Percentiles rank a stretch among this genome's conserved stretches.
Evolutionary conservation across 1,284 basidiomycete genomes (phyloP).

Genomic region (Trametes pubescens): DNA sequence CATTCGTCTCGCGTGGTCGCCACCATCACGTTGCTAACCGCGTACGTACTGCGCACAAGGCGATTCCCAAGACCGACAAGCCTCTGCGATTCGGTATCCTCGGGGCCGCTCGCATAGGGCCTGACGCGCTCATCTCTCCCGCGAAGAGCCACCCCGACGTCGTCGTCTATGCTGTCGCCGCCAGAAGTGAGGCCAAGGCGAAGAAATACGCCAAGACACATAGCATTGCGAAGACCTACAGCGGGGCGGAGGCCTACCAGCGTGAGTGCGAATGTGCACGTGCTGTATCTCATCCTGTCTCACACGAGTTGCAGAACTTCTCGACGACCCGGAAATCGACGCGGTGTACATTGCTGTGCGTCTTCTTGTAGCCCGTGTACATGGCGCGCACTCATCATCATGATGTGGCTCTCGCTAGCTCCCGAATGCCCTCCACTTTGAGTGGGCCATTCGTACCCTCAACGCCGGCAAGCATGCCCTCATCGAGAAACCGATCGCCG

Average conservation of each 20-base stretch:
- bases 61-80: background rate
- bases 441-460: slow-evolving; percentile 81
- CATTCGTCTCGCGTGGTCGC: background rate
- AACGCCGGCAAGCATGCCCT: slow-evolving; percentile 76
- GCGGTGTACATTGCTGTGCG: slow-evolving; percentile 70
- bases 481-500: slow-evolving; percentile 71
- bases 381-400: background rate
- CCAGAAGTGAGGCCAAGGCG: slow-evolving; percentile 60
- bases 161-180: slow-evolving; percentile 67
- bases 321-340: slow-evolving; percentile 69
- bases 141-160: slow-evolving; percentile 66
- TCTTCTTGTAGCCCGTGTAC: background rate
- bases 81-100: slow-evolving; percentile 65
- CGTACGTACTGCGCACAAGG: background rate
- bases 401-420: slow-evolving; percentile 48
- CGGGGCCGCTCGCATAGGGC: slow-evolving; percentile 71
- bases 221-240: slow-evolving; percentile 62
- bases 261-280: slow-evolving; percentile 43
- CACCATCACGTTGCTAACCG: background rate
- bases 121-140: slow-evolving; percentile 61
- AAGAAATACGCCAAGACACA: slow-evolving; percentile 65
- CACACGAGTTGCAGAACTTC: slow-evolving; percentile 49
- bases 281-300: background rate
- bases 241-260: slow-evolving; percentile 59
- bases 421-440: slow-evolving; percentile 76